Evolutionary conservation across 2,329 filamentous ascomycete species (phyloP).

Genomic region (Westerdykella ornata): DNA sequence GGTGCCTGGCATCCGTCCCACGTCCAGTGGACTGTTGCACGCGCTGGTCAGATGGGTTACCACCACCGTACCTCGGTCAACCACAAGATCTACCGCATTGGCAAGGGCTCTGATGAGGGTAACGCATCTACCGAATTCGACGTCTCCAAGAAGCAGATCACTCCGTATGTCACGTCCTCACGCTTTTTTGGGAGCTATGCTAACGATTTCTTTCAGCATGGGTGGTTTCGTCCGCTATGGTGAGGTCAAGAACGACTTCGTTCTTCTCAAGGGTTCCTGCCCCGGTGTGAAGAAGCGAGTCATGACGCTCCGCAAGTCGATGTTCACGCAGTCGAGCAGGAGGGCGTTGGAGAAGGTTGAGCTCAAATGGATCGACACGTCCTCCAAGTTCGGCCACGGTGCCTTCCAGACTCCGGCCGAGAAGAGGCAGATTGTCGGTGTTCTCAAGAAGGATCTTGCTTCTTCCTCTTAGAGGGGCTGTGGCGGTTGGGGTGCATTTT

Average conservation of each 20-base stretch:
- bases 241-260: conserved; percentile 98
- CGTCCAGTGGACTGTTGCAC: conserved; percentile 99
- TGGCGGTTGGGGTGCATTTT: conserved; percentile 27
- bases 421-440: conserved; percentile 97
- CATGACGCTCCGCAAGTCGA: conserved; percentile 97
- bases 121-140: conserved; percentile 94
- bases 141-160: conserved; percentile 98
- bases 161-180: conserved; percentile 67
- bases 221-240: conserved; percentile 99
- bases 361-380: conserved; percentile 99
- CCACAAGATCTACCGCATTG: conserved; percentile 99
- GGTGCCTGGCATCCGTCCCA: conserved; percentile 99
- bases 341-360: conserved; percentile 98
- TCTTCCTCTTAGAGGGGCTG: conserved; percentile 46
- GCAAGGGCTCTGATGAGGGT: conserved; percentile 82
- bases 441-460: conserved; percentile 95
- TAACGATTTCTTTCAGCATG: conserved; percentile 57
- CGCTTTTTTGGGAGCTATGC: conserved; percentile 7
- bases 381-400: conserved; percentile 99
- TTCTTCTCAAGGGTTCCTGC: conserved; percentile 95
- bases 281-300: conserved; percentile 99
- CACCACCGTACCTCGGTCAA: conserved; percentile 99
- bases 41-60: conserved; percentile 99
- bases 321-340: conserved; percentile 94
- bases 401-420: conserved; percentile 97